These are phyloP conservation scores for Saxispiralis lemnorum DNA, from an alignment of 495 filamentous ascomycete species.

Conservation along the genomic window DNA sequence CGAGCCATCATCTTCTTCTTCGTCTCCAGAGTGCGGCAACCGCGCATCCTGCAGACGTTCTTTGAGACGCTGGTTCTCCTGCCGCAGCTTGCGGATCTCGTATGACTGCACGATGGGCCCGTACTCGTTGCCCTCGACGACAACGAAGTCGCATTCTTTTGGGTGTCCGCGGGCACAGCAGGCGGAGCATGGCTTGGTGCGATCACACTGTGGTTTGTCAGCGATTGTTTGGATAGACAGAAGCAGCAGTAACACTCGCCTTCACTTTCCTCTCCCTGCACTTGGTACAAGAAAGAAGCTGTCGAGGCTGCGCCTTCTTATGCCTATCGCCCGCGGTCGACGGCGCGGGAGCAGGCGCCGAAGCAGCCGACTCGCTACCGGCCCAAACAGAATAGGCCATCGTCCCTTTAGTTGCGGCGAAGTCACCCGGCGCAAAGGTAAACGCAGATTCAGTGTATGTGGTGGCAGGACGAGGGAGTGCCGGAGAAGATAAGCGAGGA, in stretches of 20 bases:
- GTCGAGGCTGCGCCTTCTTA: conserved; percentile 17
- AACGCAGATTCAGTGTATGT: too few relatives aligned
- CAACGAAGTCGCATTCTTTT: conserved; percentile 29
- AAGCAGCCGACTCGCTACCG: neutral
- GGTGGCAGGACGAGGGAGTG: neutral
- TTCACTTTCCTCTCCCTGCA: conserved; percentile 28
- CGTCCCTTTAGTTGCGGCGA: too few relatives aligned
- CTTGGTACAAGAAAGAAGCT: conserved; percentile 26
- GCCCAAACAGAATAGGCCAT: too few relatives aligned
- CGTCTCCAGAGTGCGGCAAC: conserved; percentile 14
- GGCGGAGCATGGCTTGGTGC: conserved; percentile 31
- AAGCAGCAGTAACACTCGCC: conserved; percentile 12
- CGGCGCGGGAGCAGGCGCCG: neutral
- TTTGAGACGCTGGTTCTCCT: conserved; percentile 21
- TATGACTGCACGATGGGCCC: conserved; percentile 27
- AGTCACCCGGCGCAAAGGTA: too few relatives aligned
- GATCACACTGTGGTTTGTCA: conserved; percentile 25
- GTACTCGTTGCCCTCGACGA: conserved; percentile 27
- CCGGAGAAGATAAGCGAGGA: conserved; percentile 2
- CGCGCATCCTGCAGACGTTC: conserved; percentile 17
- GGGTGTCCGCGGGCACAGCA: conserved; percentile 31
- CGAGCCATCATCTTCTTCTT: conserved; percentile 6
- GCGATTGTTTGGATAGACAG: too few relatives aligned
- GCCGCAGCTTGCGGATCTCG: conserved; percentile 23
- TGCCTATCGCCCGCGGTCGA: neutral